phyloP scores from a whole-genome alignment of 306 rosid species.

The Quillaja saponaria region DNA sequence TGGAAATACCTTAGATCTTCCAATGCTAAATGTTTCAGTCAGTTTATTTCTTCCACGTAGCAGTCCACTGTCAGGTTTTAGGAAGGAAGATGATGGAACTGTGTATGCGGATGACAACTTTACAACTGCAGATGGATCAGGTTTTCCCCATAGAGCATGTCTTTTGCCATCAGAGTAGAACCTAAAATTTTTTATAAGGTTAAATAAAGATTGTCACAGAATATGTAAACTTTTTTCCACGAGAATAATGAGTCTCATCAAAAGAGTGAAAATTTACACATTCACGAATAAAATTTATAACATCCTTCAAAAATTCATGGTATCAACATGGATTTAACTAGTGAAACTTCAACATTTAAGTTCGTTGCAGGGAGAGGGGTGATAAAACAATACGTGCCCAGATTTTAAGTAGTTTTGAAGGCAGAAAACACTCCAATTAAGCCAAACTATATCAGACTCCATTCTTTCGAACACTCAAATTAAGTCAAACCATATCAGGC shows the following conservation, averaged over 20 bases:
- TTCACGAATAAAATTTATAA: neutral
- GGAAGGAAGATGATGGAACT: slow-evolving; percentile 41
- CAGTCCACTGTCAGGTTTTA: slow-evolving; percentile 32
- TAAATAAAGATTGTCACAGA: slow-evolving; percentile 11
- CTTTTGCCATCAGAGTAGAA: slow-evolving; percentile 46
- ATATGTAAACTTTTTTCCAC: neutral
- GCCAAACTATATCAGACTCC: too few relatives aligned
- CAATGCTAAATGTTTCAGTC: slow-evolving; percentile 35
- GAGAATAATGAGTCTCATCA: neutral
- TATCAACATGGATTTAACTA: neutral
- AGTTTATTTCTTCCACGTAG: slow-evolving; percentile 37
- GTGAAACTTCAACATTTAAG: too few relatives aligned
- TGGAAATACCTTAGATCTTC: slow-evolving; percentile 49
- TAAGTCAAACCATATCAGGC: too few relatives aligned
- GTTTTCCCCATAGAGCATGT: slow-evolving; percentile 33
- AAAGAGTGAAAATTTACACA: neutral
- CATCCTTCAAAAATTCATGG: neutral
- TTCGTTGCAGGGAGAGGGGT: neutral
- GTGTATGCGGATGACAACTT: slow-evolving; percentile 45
- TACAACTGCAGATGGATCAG: slow-evolving; percentile 38
- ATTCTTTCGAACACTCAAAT: too few relatives aligned
- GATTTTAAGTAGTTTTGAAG: too few relatives aligned
- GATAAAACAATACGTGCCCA: neutral
- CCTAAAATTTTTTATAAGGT: slow-evolving; percentile 33
- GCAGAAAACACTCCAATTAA: too few relatives aligned